Percentiles rank a stretch among this genome's conserved stretches.
Evolutionary conservation across 192 early-diverging fungal genomes (phyloP).

Genomic region (Cladochytrium replicatum): DNA sequence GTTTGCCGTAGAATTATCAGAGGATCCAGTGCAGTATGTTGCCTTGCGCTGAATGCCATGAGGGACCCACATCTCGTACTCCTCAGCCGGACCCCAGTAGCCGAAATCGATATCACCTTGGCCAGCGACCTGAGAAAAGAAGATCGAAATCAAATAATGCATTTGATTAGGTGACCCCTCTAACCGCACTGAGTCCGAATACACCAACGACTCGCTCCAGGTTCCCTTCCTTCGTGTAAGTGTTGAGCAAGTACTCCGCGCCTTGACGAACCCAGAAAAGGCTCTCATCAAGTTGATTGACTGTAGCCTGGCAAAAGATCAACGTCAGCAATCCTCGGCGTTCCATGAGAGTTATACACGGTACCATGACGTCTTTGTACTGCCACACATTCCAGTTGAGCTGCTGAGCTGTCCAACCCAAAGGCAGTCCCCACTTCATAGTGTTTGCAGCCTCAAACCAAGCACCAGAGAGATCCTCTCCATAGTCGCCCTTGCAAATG

Average conservation of each 20-base stretch:
- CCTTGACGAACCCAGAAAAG: conserved; percentile 16
- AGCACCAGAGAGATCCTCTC: conserved; percentile 39
- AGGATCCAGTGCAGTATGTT: conserved; percentile 21
- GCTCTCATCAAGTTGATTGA: conserved; percentile 13
- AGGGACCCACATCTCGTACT: conserved; percentile 14
- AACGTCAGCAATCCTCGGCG: no score
- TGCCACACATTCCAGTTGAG: conserved; percentile 38
- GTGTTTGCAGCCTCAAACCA: conserved; percentile 53
- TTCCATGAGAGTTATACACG: no score
- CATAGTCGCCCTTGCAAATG: conserved; percentile 34
- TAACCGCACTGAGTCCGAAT: conserved; percentile 9
- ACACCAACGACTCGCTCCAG: conserved; percentile 16
- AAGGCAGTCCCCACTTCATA: conserved; percentile 48
- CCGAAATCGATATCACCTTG: conserved; percentile 25
- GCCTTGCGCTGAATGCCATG: background rate
- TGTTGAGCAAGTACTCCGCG: conserved; percentile 19
- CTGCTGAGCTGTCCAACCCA: conserved; percentile 35
- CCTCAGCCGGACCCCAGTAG: conserved; percentile 24
- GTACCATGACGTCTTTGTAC: conserved; percentile 31
- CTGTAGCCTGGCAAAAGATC: conserved; percentile 26
- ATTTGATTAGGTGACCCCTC: background rate
- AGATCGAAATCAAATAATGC: no score
- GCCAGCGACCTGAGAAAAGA: no score
- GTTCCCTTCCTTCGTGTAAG: conserved; percentile 7
- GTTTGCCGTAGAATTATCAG: no score